Base-by-base conservation (phyloP, 208 protist genomes). In the Trypanosoma melophagium region DNA sequence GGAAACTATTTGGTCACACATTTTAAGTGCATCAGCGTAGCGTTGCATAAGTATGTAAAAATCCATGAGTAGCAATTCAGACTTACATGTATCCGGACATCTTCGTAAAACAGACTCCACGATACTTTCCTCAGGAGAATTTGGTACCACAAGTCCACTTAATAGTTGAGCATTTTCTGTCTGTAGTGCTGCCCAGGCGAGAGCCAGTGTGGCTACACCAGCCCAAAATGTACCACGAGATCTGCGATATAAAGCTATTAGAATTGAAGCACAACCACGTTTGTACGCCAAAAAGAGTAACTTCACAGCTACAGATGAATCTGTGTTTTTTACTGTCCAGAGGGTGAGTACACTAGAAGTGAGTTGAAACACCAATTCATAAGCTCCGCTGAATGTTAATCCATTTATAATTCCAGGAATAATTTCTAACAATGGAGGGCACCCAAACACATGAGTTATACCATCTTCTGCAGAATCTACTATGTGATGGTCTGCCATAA, bases 1-100 rank as follows among this genome's bases (percentile, higher is more conserved):
- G 45, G 63, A 60, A 2, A 74, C 69, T 35, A 84, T 73, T 4
- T 71, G 22, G 19, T 76, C 64, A 61, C 83, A 89, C 50, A 86
- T 74, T 12, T 69, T 55, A 42, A 88, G 60, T 2, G 87, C 83
- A 17, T 93, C 87, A 21, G 79, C 79, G 70, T 87, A 93, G 38
- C 87, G 80, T 57, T 81, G 87, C 60, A 81, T 76, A 8, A 90
- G 73, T 52, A 85, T 78, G 67, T 90, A 88, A 49, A 88, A 93
- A 28, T 77, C 63, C 55, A 89, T 69, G 0, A 83, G 76, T 53
- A 86, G 53, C 38, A 71, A 25, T 25, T 89, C 76, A n/a, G 73
- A 49, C 21, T 16, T 42, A 42, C 19, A 21, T 24, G 51, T n/a
- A 28, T 77, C 66, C 12, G 54, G 16, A 35, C 16, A 53, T 3